phyloP scores from a whole-genome alignment of 2,329 filamentous ascomycete genomes.

The Xylariaceae sp. region DNA sequence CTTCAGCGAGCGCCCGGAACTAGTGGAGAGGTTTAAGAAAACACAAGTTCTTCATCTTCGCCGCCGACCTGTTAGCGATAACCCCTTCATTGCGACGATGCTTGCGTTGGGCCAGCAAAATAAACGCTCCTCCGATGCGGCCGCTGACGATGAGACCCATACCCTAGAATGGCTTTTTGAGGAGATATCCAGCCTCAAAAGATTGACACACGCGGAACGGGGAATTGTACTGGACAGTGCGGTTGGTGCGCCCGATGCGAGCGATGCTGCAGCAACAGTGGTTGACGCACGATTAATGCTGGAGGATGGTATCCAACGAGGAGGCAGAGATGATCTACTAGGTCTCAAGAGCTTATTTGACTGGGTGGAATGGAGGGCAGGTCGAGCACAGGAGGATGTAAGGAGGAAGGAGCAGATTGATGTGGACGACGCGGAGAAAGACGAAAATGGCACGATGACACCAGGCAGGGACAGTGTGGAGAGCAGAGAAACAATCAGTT shows the following conservation, averaged over 20 bases:
- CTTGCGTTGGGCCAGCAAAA: slow-evolving; percentile 58
- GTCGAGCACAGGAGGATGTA: slow-evolving; percentile 20
- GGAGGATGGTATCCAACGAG: slow-evolving; percentile 37
- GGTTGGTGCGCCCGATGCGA: slow-evolving; percentile 42
- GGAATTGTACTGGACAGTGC: slow-evolving; percentile 54
- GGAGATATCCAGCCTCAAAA: slow-evolving; percentile 46
- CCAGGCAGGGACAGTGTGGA: slow-evolving; percentile 19
- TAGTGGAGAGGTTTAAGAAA: slow-evolving; percentile 60
- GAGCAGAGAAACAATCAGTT: slow-evolving; percentile 17
- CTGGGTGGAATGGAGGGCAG: slow-evolving; percentile 46
- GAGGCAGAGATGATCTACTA: slow-evolving; percentile 33
- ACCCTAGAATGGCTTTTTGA: slow-evolving; percentile 70
- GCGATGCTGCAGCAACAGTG: slow-evolving; percentile 35
- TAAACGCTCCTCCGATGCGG: slow-evolving; percentile 32
- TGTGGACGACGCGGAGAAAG: slow-evolving; percentile 16
- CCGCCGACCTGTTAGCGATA: slow-evolving; percentile 63
- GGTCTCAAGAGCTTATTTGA: slow-evolving; percentile 51
- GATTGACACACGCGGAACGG: slow-evolving; percentile 62
- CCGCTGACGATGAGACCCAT: slow-evolving; percentile 17
- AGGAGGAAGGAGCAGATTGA: slow-evolving; percentile 14
- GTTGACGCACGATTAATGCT: slow-evolving; percentile 72
- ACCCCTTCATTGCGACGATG: slow-evolving; percentile 69
- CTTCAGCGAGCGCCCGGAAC: slow-evolving; percentile 58
- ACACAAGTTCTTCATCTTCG: slow-evolving; percentile 74
- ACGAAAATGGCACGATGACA: too few relatives aligned